Percentiles rank a stretch among this genome's conserved stretches.
phyloP scores from a whole-genome alignment of 305 asterid species.

The Fraxinus sp. region DNA sequence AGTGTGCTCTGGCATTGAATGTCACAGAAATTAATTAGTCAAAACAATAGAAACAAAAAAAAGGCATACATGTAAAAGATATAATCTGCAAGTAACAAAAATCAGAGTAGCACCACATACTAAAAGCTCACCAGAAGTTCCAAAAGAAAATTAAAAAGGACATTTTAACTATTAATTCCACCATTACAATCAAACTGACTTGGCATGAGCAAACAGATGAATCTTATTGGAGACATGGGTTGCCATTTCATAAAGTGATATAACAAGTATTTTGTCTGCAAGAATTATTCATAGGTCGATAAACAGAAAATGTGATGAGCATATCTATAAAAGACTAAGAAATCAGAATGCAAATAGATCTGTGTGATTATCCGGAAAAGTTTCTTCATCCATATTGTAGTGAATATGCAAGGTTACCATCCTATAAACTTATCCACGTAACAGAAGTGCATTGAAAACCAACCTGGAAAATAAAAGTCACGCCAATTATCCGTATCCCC shows the following conservation, averaged over 20 bases:
- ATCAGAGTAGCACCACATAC: neutral
- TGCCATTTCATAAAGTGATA: neutral
- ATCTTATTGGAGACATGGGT: neutral
- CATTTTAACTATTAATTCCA: neutral
- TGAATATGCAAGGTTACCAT: conserved; percentile 3
- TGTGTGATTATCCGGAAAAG: neutral
- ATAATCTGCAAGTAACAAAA: conserved; percentile 2
- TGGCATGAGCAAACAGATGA: conserved; percentile 3
- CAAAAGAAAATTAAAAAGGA: neutral
- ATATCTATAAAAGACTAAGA: neutral
- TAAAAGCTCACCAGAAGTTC: conserved; percentile 13
- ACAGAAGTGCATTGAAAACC: conserved; percentile 7
- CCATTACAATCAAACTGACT: neutral
- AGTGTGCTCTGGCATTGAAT: conserved; percentile 63
- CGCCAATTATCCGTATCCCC: conserved; percentile 72
- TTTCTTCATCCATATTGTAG: neutral
- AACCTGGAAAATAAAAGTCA: conserved; percentile 77
- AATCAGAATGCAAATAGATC: neutral
- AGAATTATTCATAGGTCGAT: neutral
- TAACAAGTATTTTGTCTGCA: neutral
- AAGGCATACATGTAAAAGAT: neutral
- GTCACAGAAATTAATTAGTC: conserved; percentile 22
- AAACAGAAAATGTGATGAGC: neutral
- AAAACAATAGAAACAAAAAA: neutral
- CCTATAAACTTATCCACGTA: conserved; percentile 11